phyloP scores from a whole-genome alignment of 73 alveolate genomes.

The Tetrahymena elliotti region DNA sequence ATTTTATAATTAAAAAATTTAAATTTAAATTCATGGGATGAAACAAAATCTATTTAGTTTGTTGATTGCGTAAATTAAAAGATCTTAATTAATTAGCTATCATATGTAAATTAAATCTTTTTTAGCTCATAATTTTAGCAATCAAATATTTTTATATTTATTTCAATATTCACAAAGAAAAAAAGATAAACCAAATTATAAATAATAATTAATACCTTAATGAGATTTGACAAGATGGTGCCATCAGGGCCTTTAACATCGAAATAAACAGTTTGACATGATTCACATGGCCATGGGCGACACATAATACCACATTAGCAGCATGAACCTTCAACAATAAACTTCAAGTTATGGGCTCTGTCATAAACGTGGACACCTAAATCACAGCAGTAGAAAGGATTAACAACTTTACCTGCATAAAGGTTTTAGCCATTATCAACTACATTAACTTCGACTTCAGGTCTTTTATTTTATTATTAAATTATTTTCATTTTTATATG shows the following conservation, averaged over 20 bases:
- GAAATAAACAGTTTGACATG: neutral
- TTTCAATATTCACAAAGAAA: too few species aligned
- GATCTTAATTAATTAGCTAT: too few species aligned
- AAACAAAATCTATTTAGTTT: too few species aligned
- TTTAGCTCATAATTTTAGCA: neutral
- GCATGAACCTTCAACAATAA: neutral
- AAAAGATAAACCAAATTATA: neutral
- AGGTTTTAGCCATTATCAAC: neutral
- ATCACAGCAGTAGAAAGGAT: neutral
- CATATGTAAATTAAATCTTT: too few species aligned
- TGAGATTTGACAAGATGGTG: neutral
- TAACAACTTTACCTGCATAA: neutral
- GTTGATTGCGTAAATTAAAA: too few species aligned
- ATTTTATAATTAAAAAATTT: neutral
- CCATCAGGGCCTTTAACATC: neutral
- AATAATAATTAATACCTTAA: neutral
- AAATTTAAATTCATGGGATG: neutral
- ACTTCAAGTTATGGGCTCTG: neutral
- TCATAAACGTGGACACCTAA: slow-evolving; percentile 6
- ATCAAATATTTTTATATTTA: too few species aligned
- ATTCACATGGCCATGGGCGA: slow-evolving; percentile 2
- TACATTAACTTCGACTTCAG: neutral
- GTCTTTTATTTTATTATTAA: neutral
- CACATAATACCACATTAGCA: slow-evolving; percentile 2
- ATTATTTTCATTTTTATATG: neutral